Percentiles rank a stretch among this genome's conserved stretches.
Conservation (phyloP, 345 rosid genomes). For the Aethionema arabicum region DNA sequence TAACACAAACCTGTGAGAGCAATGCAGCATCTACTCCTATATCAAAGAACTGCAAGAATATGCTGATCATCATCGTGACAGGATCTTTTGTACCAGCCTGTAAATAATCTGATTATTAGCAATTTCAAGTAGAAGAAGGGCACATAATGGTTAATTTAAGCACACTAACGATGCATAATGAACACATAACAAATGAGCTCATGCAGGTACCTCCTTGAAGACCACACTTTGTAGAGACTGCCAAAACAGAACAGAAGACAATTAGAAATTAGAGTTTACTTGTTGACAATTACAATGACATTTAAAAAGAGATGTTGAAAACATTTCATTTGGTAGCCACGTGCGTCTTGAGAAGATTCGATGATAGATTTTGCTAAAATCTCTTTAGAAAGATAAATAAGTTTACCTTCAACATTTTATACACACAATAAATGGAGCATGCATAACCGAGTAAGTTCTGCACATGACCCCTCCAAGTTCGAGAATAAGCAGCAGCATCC, state of each 20-base stretch:
- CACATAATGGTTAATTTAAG: slow-evolving; percentile 12
- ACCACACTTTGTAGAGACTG: slow-evolving; percentile 98
- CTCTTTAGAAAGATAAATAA: slow-evolving; percentile 16
- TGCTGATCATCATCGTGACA: slow-evolving; percentile 84
- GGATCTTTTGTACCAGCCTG: slow-evolving; percentile 98
- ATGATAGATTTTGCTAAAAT: neutral
- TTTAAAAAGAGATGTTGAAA: neutral
- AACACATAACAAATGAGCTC: slow-evolving; percentile 1
- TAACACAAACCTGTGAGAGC: slow-evolving; percentile 73
- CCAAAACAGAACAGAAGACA: slow-evolving; percentile 34
- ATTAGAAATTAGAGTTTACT: slow-evolving; percentile 26
- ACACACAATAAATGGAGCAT: slow-evolving; percentile 87
- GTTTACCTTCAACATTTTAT: slow-evolving; percentile 94
- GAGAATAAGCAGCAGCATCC: slow-evolving; percentile 96
- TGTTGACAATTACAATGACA: slow-evolving; percentile 12
- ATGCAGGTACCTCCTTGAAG: slow-evolving; percentile 78
- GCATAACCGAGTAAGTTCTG: slow-evolving; percentile 98
- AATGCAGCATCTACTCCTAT: slow-evolving; percentile 86
- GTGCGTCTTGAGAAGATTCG: neutral
- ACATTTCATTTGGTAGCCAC: slow-evolving; percentile 6
- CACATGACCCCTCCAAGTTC: slow-evolving; percentile 97
- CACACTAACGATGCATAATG: neutral
- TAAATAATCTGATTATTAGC: slow-evolving; percentile 34
- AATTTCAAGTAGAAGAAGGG: slow-evolving; percentile 9
- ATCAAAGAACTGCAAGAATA: slow-evolving; percentile 87